phyloP scores from a whole-genome alignment of 1,284 basidiomycete species.

The Rhizoctonia solani region DNA sequence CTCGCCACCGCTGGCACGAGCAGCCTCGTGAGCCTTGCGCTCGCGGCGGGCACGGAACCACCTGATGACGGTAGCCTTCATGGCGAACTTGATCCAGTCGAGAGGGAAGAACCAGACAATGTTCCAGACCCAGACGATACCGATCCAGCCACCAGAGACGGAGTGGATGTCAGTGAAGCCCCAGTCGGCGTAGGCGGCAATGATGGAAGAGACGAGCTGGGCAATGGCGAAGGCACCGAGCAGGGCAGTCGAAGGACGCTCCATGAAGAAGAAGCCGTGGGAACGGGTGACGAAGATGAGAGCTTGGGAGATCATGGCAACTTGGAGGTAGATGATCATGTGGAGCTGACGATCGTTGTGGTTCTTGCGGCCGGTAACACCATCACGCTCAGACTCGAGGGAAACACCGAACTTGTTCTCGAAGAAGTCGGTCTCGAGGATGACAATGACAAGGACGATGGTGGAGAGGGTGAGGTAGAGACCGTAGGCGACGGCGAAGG shows the following conservation, averaged over 20 bases:
- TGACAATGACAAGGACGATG: conserved; percentile 79
- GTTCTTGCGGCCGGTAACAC: conserved; percentile 57
- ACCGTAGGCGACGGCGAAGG: conserved; percentile 93
- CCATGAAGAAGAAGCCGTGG: conserved; percentile 98
- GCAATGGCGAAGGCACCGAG: conserved; percentile 90
- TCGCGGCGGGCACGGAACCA: conserved; percentile 72
- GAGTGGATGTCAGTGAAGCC: conserved; percentile 79
- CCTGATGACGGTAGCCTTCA: conserved; percentile 92
- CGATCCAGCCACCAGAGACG: conserved; percentile 92
- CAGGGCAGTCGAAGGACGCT: conserved; percentile 89
- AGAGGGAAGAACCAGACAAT: conserved; percentile 94
- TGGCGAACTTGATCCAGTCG: conserved; percentile 93
- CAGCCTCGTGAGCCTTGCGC: conserved; percentile 49
- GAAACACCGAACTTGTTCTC: conserved; percentile 80
- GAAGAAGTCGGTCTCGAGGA: conserved; percentile 90
- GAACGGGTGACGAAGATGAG: conserved; percentile 97
- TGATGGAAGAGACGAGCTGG: conserved; percentile 93
- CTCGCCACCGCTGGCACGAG: conserved; percentile 56
- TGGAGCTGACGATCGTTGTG: conserved; percentile 77
- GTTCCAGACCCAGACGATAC: conserved; percentile 97
- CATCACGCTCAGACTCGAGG: conserved; percentile 52
- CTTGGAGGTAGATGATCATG: conserved; percentile 85
- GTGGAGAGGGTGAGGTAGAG: conserved; percentile 90
- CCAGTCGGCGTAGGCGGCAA: conserved; percentile 91
- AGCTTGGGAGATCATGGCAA: conserved; percentile 97